These are phyloP conservation scores for Lablab purpureus DNA, from an alignment of 306 rosid genomes.

Conservation along the genomic window DNA sequence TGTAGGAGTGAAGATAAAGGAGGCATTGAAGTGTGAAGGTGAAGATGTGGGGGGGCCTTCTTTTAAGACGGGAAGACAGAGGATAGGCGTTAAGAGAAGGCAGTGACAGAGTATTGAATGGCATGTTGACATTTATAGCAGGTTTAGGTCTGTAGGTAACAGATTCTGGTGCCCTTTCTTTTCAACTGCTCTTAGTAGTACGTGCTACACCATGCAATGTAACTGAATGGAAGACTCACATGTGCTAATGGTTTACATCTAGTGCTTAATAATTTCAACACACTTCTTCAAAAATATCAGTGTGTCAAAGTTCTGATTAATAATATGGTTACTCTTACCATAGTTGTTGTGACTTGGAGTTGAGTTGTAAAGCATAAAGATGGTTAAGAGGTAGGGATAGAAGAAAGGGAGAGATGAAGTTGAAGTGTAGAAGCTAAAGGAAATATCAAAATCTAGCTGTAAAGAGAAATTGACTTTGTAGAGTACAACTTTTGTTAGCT, in stretches of 20 bases:
- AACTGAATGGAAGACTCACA: not conserved
- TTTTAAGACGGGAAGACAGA: constrained; percentile 27
- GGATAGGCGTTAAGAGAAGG: not conserved
- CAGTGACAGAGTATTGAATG: constrained; percentile 6
- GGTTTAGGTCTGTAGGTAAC: constrained; percentile 29
- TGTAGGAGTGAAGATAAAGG: constrained; percentile 15
- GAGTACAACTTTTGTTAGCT: constrained; percentile 28
- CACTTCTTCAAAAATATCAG: constrained; percentile 25
- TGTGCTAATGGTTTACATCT: constrained; percentile 19
- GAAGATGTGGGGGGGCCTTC: constrained; percentile 24
- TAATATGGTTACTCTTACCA: not conserved
- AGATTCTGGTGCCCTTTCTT: constrained; percentile 29
- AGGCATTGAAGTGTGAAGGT: constrained; percentile 40
- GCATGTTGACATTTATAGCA: constrained; percentile 39
- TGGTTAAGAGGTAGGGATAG: not conserved
- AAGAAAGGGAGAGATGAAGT: not conserved
- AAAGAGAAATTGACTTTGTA: not conserved
- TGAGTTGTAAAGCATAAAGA: not conserved
- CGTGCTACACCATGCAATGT: constrained; percentile 16
- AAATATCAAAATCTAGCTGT: not conserved
- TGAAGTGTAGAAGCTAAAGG: not conserved
- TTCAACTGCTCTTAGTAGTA: constrained; percentile 29
- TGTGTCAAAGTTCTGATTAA: not conserved
- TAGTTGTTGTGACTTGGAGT: not conserved
- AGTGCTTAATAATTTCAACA: not conserved